phyloP scores from a whole-genome alignment of 345 rosid species.

The Cardamine occulta region DNA sequence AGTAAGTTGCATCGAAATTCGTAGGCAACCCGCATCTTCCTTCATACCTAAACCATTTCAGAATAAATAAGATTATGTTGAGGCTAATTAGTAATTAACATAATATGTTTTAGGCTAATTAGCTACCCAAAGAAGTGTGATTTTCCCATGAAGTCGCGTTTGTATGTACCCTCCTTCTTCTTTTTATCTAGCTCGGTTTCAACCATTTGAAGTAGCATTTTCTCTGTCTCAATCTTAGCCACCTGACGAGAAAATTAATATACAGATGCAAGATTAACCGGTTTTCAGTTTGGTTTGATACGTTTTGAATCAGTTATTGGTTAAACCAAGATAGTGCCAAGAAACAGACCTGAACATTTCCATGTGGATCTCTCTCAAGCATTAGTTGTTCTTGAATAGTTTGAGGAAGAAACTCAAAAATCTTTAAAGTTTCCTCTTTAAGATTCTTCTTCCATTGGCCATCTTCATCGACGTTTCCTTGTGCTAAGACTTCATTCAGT shows the following conservation, averaged over 20 bases:
- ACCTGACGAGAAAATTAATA: slow-evolving; percentile 52
- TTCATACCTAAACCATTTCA: slow-evolving; percentile 66
- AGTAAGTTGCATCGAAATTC: slow-evolving; percentile 87
- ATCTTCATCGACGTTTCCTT: slow-evolving; percentile 70
- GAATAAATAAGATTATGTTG: slow-evolving; percentile 9
- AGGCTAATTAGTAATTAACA: not conserved
- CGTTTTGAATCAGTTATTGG: not conserved
- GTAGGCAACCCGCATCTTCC: slow-evolving; percentile 98
- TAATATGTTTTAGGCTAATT: not conserved
- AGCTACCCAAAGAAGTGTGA: slow-evolving; percentile 96
- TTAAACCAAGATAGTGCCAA: not conserved
- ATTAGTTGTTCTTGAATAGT: slow-evolving; percentile 91
- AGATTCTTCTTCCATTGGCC: slow-evolving; percentile 91
- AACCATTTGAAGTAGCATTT: slow-evolving; percentile 98
- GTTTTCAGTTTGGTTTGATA: not conserved
- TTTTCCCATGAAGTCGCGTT: slow-evolving; percentile 71
- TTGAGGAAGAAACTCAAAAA: slow-evolving; percentile 81
- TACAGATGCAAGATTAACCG: not conserved
- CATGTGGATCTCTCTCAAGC: slow-evolving; percentile 99
- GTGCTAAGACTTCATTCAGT: slow-evolving; percentile 87
- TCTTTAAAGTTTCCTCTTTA: slow-evolving; percentile 58
- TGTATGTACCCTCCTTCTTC: slow-evolving; percentile 69
- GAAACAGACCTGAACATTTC: slow-evolving; percentile 86
- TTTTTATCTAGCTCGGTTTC: slow-evolving; percentile 91
- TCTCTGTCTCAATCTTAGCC: slow-evolving; percentile 96